Percentiles rank a stretch among this genome's conserved stretches.
Conservation (phyloP, 208 protist species). For the Balamuthia mandrillaris region DNA sequence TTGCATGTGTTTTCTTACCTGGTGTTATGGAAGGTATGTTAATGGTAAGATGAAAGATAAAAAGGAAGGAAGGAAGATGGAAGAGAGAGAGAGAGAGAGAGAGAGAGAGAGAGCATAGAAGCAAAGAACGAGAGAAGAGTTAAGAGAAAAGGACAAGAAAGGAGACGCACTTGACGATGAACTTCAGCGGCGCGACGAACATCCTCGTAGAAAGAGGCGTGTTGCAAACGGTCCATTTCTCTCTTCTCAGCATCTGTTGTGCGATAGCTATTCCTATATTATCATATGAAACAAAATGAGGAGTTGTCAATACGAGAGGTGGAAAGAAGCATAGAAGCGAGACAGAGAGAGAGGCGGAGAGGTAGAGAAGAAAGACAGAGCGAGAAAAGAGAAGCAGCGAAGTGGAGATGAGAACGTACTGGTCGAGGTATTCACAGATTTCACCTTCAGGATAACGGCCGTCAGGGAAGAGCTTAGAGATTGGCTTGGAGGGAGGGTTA, state of each 20-base stretch:
- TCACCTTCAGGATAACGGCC: constrained; percentile 80
- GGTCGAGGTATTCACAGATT: constrained; percentile 82
- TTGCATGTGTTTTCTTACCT: constrained; percentile 7
- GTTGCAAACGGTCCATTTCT: constrained; percentile 76
- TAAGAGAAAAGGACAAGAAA: too few relatives aligned
- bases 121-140: constrained; percentile 19
- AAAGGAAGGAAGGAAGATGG: too few relatives aligned
- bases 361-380: background rate
- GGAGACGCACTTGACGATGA: constrained; percentile 58
- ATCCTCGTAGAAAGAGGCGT: constrained; percentile 78
- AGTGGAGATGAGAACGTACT: background rate
- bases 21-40: constrained; percentile 16
- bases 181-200: constrained; percentile 67
- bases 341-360: background rate
- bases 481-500: constrained; percentile 82
- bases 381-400: background rate
- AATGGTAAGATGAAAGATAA: constrained; percentile 80
- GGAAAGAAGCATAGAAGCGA: too few relatives aligned
- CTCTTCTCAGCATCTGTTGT: constrained; percentile 86
- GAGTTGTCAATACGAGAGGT: constrained; percentile 31
- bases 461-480: constrained; percentile 78
- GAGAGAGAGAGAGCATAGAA: too few relatives aligned
- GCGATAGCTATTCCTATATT: constrained; percentile 79
- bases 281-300: background rate
- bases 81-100: constrained; percentile 43